phyloP scores from a whole-genome alignment of 805 yeast genomes.

The Candida awuae region DNA sequence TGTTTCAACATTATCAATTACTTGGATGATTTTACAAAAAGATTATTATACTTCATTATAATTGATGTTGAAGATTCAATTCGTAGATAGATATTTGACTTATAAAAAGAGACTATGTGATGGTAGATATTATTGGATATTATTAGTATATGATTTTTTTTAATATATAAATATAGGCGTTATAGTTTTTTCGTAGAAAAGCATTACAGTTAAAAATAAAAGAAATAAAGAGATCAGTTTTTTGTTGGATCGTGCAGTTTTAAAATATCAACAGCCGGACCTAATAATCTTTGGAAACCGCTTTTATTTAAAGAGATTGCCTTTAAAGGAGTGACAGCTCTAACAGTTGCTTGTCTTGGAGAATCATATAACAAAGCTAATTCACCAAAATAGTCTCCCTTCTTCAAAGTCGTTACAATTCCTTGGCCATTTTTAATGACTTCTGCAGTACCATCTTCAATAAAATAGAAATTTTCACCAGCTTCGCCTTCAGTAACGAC shows the following conservation, averaged over 20 bases:
- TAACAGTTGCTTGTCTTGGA: constrained; percentile 92
- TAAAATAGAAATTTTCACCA: constrained; percentile 67
- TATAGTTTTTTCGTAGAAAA: background rate
- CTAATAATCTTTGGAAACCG: constrained; percentile 89
- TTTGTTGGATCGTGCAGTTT: constrained; percentile 79
- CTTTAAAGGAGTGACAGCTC: constrained; percentile 63
- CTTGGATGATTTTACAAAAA: constrained; percentile 75
- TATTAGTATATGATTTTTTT: background rate
- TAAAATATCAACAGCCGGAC: constrained; percentile 87
- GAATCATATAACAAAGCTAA: constrained; percentile 84
- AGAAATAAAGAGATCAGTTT: background rate
- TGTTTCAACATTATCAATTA: constrained; percentile 63
- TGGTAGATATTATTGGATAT: no score
- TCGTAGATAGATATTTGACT: no score
- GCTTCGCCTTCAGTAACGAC: constrained; percentile 82
- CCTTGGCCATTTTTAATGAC: constrained; percentile 60
- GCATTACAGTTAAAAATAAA: background rate
- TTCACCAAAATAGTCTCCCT: constrained; percentile 96
- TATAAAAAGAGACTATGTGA: no score
- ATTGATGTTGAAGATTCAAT: no score
- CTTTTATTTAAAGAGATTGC: constrained; percentile 89
- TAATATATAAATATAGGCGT: background rate
- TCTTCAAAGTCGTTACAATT: constrained; percentile 47
- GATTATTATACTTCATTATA: constrained; percentile 41
- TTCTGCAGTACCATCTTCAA: constrained; percentile 76